Percentiles rank a stretch among this genome's conserved stretches.
Evolutionary conservation across 352 stramenopile species (phyloP).

Genomic region (Stephanocyclus meneghinianus): DNA sequence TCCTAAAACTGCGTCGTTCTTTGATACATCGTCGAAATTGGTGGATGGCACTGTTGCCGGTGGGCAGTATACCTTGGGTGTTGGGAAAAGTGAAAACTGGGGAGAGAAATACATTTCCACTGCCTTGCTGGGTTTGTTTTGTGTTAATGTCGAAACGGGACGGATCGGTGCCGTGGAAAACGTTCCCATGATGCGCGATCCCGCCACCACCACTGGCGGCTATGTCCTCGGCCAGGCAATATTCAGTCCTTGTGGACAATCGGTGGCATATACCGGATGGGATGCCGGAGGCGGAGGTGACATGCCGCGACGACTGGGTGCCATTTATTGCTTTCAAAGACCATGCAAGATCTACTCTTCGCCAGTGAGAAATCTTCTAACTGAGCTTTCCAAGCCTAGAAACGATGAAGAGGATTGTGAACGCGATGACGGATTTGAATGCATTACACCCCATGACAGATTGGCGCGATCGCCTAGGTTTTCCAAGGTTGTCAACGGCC

Average conservation of each 20-base stretch:
- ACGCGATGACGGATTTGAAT: constrained; percentile 43
- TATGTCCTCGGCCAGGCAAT: constrained; percentile 64
- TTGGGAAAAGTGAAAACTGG: constrained; percentile 70
- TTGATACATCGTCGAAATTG: constrained; percentile 15
- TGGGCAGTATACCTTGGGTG: constrained; percentile 60
- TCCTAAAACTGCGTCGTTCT: constrained; percentile 63
- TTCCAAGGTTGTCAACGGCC: constrained; percentile 26
- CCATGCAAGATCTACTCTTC: constrained; percentile 68
- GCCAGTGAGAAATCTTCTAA: constrained; percentile 50
- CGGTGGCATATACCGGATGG: constrained; percentile 72
- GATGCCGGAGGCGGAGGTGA: constrained; percentile 59
- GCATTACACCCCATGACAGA: constrained; percentile 57
- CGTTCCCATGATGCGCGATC: constrained; percentile 42
- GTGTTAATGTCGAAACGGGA: constrained; percentile 59
- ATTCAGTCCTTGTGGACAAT: constrained; percentile 56
- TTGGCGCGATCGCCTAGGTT: constrained; percentile 67
- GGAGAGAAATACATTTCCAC: constrained; percentile 68
- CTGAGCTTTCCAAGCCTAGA: constrained; percentile 28
- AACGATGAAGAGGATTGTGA: constrained; percentile 19
- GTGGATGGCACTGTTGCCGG: constrained; percentile 36
- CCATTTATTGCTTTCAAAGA: constrained; percentile 75
- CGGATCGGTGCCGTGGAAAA: constrained; percentile 59
- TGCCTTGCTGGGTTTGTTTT: constrained; percentile 62
- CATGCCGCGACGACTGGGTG: constrained; percentile 66
- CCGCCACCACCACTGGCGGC: constrained; percentile 23